phyloP scores from a whole-genome alignment of 2,329 filamentous ascomycete species.

The Rugonectria rugulosa region DNA sequence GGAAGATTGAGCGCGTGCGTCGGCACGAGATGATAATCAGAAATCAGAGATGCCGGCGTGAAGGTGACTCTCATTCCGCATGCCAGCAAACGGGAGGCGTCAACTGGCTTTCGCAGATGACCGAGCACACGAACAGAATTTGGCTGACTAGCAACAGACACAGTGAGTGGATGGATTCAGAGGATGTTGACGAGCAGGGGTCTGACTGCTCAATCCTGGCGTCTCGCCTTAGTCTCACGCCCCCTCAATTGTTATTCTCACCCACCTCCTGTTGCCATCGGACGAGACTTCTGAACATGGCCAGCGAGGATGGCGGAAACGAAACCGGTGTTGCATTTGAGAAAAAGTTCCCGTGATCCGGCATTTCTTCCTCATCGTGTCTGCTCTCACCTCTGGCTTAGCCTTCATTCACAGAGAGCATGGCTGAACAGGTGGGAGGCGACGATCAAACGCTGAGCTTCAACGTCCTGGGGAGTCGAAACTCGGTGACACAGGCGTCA shows the following conservation, averaged over 20 bases:
- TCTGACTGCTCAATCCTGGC: slow-evolving; percentile 25
- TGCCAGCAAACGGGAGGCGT: slow-evolving; percentile 7
- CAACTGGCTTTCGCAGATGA: slow-evolving; percentile 26
- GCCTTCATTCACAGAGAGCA: slow-evolving; percentile 24
- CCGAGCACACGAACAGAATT: slow-evolving; percentile 26
- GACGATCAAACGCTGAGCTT: slow-evolving; percentile 15
- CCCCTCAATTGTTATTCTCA: slow-evolving; percentile 22
- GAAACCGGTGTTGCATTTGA: slow-evolving; percentile 31
- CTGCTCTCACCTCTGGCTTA: too few species aligned
- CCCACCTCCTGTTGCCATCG: slow-evolving; percentile 35
- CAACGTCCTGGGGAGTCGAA: slow-evolving; percentile 13
- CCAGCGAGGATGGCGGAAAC: slow-evolving; percentile 35
- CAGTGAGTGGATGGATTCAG: slow-evolving; percentile 25
- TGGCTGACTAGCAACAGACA: slow-evolving; percentile 21
- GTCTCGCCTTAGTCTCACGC: slow-evolving; percentile 31
- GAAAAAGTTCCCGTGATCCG: slow-evolving; percentile 23
- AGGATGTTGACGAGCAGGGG: slow-evolving; percentile 29
- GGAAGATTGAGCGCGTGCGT: slow-evolving; percentile 17
- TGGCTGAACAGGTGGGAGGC: slow-evolving; percentile 5
- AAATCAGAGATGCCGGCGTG: background rate
- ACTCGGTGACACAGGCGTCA: slow-evolving; percentile 33
- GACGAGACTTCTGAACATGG: slow-evolving; percentile 34
- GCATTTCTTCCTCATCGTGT: slow-evolving; percentile 25
- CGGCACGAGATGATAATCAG: slow-evolving; percentile 6
- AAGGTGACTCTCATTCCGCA: slow-evolving; percentile 7